Conservation (phyloP, 176 grass and related monocot genomes). For the Phyllostachys edulis region DNA sequence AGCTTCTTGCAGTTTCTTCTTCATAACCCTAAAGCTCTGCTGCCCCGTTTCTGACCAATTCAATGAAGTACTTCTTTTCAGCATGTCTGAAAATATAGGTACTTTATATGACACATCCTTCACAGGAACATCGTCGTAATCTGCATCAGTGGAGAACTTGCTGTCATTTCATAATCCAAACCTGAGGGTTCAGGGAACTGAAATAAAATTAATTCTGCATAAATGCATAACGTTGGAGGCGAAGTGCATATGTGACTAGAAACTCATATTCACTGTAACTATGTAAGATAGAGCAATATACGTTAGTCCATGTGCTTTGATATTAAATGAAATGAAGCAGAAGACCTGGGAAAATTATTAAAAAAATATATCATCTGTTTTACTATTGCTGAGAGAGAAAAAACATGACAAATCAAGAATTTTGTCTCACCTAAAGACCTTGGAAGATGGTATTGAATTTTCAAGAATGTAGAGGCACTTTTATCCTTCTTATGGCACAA, state of each 20-base stretch:
- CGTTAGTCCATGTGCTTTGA: not conserved
- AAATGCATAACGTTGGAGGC: not conserved
- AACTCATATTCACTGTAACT: not conserved
- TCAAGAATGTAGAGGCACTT: constrained; percentile 77
- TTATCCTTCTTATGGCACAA: constrained; percentile 95
- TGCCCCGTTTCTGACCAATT: constrained; percentile 77
- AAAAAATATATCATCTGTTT: not conserved
- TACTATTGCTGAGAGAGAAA: not conserved
- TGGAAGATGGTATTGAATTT: constrained; percentile 84
- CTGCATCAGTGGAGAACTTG: constrained; percentile 46
- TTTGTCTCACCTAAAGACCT: constrained; percentile 75
- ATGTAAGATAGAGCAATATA: not conserved
- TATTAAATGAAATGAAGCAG: not conserved
- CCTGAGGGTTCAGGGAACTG: too few relatives aligned
- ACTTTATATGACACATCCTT: constrained; percentile 43
- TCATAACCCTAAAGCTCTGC: constrained; percentile 63
- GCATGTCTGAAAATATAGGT: constrained; percentile 61
- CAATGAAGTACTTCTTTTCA: constrained; percentile 58
- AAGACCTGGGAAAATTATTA: not conserved
- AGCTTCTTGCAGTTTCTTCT: constrained; percentile 77
- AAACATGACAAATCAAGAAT: not conserved
- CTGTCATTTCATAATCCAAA: not conserved
- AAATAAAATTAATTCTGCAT: not conserved
- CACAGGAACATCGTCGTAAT: constrained; percentile 67
- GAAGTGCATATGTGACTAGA: not conserved